Conservation (phyloP, 108 stramenopile species). For the Schizochytrium sp. region DNA sequence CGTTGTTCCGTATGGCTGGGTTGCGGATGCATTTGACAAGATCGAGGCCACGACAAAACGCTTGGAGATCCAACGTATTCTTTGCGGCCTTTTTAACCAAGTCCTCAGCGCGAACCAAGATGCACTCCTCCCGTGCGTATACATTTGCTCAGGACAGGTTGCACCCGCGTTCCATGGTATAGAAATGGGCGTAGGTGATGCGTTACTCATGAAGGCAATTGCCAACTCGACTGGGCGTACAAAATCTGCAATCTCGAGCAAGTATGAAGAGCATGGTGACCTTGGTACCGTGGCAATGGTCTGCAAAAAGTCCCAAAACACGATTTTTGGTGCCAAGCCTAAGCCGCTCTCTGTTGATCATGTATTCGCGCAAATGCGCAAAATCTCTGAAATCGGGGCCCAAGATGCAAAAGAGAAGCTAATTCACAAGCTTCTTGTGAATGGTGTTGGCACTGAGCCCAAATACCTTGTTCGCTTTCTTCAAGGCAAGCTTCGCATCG, state of each 20-base stretch:
- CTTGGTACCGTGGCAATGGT: slow-evolving; percentile 90
- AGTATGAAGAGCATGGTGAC: slow-evolving; percentile 88
- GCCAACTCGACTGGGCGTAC: slow-evolving; percentile 84
- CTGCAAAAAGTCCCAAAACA: slow-evolving; percentile 86
- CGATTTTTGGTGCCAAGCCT: slow-evolving; percentile 81
- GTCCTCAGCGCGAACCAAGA: slow-evolving; percentile 70
- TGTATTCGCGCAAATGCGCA: slow-evolving; percentile 79
- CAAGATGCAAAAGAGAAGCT: slow-evolving; percentile 91
- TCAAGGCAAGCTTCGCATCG: slow-evolving; percentile 97
- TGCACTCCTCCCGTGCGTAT: slow-evolving; percentile 85
- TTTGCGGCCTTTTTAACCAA: slow-evolving; percentile 66
- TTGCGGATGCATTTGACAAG: slow-evolving; percentile 80
- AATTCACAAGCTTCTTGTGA: slow-evolving; percentile 90
- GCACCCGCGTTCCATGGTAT: slow-evolving; percentile 93
- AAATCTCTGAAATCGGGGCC: slow-evolving; percentile 84
- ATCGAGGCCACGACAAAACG: slow-evolving; percentile 85
- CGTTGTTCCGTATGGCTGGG: slow-evolving; percentile 77
- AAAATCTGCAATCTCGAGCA: slow-evolving; percentile 82
- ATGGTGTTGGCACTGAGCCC: slow-evolving; percentile 82
- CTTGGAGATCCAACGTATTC: slow-evolving; percentile 86
- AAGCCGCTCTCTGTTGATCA: slow-evolving; percentile 79
- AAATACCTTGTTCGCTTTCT: slow-evolving; percentile 97
- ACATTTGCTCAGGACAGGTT: slow-evolving; percentile 87
- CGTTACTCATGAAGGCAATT: slow-evolving; percentile 93
- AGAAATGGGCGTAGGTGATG: slow-evolving; percentile 97